Percentiles rank a stretch among this genome's conserved stretches.
Conservation (phyloP, 805 yeast genomes). For the Metschnikowia henanensis region DNA sequence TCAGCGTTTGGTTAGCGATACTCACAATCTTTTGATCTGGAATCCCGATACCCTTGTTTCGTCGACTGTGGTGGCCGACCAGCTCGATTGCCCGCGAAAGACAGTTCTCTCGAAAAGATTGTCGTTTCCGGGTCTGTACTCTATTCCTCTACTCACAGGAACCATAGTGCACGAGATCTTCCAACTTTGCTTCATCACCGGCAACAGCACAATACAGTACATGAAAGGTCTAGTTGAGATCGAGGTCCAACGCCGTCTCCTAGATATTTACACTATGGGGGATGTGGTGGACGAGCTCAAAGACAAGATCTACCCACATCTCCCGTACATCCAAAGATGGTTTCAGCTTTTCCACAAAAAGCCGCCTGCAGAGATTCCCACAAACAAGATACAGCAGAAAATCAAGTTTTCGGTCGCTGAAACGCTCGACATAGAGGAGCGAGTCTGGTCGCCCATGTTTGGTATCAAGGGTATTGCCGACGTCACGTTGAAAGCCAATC, state of each 20-base stretch:
- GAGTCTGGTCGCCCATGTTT: conserved; percentile 85
- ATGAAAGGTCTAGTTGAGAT: conserved; percentile 40
- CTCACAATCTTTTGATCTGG: conserved; percentile 66
- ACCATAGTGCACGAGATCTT: conserved; percentile 77
- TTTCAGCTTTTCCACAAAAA: conserved; percentile 43
- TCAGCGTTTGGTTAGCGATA: conserved; percentile 51
- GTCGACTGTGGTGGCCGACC: conserved; percentile 79
- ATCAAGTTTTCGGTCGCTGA: conserved; percentile 55
- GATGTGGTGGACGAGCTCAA: conserved; percentile 46
- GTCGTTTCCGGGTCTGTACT: conserved; percentile 61
- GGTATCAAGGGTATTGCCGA: conserved; percentile 91
- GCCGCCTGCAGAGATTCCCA: conserved; percentile 23
- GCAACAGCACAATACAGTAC: conserved; percentile 36
- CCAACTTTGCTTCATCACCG: conserved; percentile 51
- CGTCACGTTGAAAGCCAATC: conserved; percentile 70
- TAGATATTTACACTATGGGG: conserved; percentile 58
- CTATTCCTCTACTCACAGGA: conserved; percentile 75
- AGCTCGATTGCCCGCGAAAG: conserved; percentile 70
- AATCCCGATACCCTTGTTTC: conserved; percentile 82
- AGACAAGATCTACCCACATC: conserved; percentile 45
- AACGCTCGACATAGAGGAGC: conserved; percentile 84
- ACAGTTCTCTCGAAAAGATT: conserved; percentile 61
- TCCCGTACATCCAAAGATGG: conserved; percentile 55
- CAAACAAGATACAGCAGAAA: conserved; percentile 27
- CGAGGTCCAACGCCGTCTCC: conserved; percentile 41